Conservation (phyloP, 352 stramenopile species). For the Pythium graminicola region DNA sequence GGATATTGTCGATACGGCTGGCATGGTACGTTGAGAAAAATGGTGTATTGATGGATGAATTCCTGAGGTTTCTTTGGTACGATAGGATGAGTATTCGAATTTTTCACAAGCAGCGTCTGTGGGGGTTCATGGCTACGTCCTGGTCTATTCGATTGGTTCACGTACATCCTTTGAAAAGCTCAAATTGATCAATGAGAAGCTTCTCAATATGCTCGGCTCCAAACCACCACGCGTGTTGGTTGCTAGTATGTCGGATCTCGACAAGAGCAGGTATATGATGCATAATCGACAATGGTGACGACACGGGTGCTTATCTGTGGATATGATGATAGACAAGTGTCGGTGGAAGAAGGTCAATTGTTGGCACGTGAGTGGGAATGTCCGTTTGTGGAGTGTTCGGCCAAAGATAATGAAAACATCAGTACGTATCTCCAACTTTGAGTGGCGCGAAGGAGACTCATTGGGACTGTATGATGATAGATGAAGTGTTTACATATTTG, state of each 20-base stretch:
- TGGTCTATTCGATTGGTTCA: constrained; percentile 93
- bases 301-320: not conserved
- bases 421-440: too few species aligned
- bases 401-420: constrained; percentile 88
- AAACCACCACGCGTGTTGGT: constrained; percentile 91
- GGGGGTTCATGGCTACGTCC: constrained; percentile 93
- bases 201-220: constrained; percentile 92
- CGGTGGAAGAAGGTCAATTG: constrained; percentile 76
- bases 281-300: too few species aligned
- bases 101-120: constrained; percentile 94
- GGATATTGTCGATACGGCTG: constrained; percentile 96
- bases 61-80: not conserved
- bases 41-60: not conserved
- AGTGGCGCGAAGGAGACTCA: too few species aligned
- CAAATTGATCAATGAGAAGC: constrained; percentile 91
- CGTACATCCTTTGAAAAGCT: constrained; percentile 93
- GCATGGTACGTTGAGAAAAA: constrained; percentile 66
- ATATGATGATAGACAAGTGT: constrained; percentile 54
- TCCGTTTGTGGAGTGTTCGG: constrained; percentile 94
- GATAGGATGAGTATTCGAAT: constrained; percentile 93
- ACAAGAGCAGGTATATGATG: constrained; percentile 75
- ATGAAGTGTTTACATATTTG: constrained; percentile 87
- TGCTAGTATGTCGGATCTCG: constrained; percentile 93
- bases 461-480: too few species aligned
- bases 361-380: constrained; percentile 89